These are phyloP conservation scores for Dissophora ornata DNA, from an alignment of 192 early-diverging fungal species.

Conservation along the genomic window DNA sequence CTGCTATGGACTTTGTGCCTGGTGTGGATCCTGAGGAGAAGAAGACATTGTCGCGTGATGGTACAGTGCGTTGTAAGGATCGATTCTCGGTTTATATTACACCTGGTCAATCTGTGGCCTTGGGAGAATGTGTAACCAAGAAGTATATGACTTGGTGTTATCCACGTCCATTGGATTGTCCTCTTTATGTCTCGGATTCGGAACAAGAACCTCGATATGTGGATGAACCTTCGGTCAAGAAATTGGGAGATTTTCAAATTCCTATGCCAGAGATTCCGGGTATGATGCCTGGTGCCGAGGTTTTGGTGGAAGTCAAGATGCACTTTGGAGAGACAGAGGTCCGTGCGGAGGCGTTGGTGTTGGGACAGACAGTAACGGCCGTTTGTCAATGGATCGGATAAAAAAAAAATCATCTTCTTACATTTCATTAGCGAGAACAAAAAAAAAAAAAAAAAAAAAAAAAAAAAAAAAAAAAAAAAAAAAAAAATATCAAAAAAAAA, in stretches of 20 bases:
- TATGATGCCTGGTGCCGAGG: conserved; percentile 49
- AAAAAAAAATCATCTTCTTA: too few relatives aligned
- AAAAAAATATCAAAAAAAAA: not conserved
- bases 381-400: conserved; percentile 63
- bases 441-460: conserved; percentile 1
- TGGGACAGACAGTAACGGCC: conserved; percentile 56
- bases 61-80: conserved; percentile 51
- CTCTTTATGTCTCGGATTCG: conserved; percentile 47
- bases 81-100: conserved; percentile 53
- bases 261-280: conserved; percentile 53
- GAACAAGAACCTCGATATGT: conserved; percentile 50
- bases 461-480: conserved; percentile 2
- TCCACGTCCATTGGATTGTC: conserved; percentile 50
- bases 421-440: not conserved
- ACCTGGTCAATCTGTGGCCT: conserved; percentile 45
- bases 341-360: conserved; percentile 46
- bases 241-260: conserved; percentile 51
- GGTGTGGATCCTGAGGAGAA: conserved; percentile 52
- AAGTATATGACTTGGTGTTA: conserved; percentile 58
- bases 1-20: conserved; percentile 50
- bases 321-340: conserved; percentile 54
- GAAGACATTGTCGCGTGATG: conserved; percentile 48
- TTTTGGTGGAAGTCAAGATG: conserved; percentile 55
- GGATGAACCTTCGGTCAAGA: conserved; percentile 52
- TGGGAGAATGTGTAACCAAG: conserved; percentile 53